Evolutionary conservation across 331 rosid genomes (phyloP).

Genomic region (Phaseolus coccineus): DNA sequence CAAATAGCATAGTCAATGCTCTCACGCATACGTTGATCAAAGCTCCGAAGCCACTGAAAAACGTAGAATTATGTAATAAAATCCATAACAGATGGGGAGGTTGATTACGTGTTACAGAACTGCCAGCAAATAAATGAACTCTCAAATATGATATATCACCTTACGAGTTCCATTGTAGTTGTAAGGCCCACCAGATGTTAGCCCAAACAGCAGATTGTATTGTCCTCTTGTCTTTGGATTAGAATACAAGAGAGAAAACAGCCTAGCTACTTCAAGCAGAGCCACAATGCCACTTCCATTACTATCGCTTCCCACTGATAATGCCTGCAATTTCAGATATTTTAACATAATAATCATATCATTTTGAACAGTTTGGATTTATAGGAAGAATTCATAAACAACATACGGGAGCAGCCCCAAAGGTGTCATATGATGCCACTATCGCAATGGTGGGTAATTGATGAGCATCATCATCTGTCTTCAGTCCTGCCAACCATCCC

Average conservation of each 20-base stretch:
- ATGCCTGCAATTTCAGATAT: constrained; percentile 63
- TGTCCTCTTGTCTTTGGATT: constrained; percentile 96
- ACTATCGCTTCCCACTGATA: constrained; percentile 98
- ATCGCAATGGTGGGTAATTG: constrained; percentile 97
- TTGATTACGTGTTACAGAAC: constrained; percentile 1
- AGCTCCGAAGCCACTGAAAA: constrained; percentile 95
- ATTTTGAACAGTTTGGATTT: constrained; percentile 39
- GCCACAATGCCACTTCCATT: constrained; percentile 97
- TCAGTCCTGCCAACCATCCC: constrained; percentile 99
- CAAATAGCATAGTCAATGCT: constrained; percentile 95
- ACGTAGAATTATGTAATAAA: constrained; percentile 38
- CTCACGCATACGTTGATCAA: constrained; percentile 95
- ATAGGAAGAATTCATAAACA: constrained; percentile 36
- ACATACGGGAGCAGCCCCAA: constrained; percentile 98
- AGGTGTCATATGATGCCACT: constrained; percentile 96
- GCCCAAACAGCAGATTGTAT: constrained; percentile 92
- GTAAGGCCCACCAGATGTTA: constrained; percentile 97
- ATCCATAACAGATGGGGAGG: constrained; percentile 32
- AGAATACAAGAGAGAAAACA: constrained; percentile 91
- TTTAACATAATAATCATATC: constrained; percentile 45
- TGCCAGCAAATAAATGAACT: constrained; percentile 26
- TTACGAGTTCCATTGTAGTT: constrained; percentile 97
- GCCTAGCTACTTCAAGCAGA: constrained; percentile 96
- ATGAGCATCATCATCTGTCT: constrained; percentile 84
- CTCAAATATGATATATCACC: constrained; percentile 58